These are phyloP conservation scores for Cucumis sativus DNA, from an alignment of 306 rosid genomes.

Conservation along the genomic window Cucumber_9930_V3 NC_026660.2:23041001-23041500, in stretches of 20 bases:
- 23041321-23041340: conserved; percentile 3
- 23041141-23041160: not conserved
- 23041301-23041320: not conserved
- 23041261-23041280: not conserved
- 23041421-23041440: not conserved
- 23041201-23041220: not conserved
- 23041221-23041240: not conserved
- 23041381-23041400: not conserved
- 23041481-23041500: not conserved
- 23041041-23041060: not conserved
- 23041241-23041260: not conserved
- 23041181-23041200: not conserved
- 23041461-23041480: not conserved
- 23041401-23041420: not conserved
- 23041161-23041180: not conserved
- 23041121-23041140: not conserved
- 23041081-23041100: not conserved
- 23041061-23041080: not conserved
- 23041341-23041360: conserved; percentile 2
- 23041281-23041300: not conserved
- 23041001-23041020: not conserved
- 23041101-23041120: not conserved
- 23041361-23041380: conserved; percentile 1
- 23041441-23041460: not conserved
- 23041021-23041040: not conserved